phyloP scores from a whole-genome alignment of 2,329 filamentous ascomycete species.

The Lachnellula occidentalis region DNA sequence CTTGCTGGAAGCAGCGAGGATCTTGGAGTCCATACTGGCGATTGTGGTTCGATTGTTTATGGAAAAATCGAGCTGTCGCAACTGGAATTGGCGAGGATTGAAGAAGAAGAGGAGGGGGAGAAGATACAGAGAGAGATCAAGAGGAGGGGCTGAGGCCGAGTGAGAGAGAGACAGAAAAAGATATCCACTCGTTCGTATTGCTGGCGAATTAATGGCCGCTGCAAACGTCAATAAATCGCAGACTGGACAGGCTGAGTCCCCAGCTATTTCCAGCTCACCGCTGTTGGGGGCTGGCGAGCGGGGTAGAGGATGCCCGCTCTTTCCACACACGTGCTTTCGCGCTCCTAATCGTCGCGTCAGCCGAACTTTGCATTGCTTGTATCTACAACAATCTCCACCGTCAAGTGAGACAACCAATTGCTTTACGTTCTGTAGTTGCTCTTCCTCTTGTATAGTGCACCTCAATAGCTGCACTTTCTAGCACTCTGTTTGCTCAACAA shows the following conservation, averaged over 20 bases:
- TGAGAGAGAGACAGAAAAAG: neutral
- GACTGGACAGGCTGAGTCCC: neutral
- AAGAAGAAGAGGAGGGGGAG: neutral
- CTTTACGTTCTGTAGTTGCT: neutral
- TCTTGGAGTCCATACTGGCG: slow-evolving; percentile 42
- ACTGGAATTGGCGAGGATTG: slow-evolving; percentile 1
- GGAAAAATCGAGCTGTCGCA: neutral
- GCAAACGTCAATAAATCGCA: no score
- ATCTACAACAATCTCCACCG: neutral
- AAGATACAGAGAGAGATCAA: neutral
- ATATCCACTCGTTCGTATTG: no score
- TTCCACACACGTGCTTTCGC: slow-evolving; percentile 1
- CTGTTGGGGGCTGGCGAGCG: neutral
- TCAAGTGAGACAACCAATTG: neutral
- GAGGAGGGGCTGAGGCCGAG: neutral
- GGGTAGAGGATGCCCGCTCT: neutral
- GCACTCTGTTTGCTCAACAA: neutral
- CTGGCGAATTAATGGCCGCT: no score
- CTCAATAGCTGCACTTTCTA: neutral
- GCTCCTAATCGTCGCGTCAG: slow-evolving; percentile 1
- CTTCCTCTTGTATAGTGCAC: neutral
- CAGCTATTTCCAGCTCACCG: slow-evolving; percentile 1
- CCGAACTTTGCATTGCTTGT: neutral
- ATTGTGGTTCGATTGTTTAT: slow-evolving; percentile 1
- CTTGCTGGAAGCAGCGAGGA: slow-evolving; percentile 56